These are phyloP conservation scores for Galerina marginata DNA, from an alignment of 768 basidiomycete genomes.

Conservation along the genomic window DNA sequence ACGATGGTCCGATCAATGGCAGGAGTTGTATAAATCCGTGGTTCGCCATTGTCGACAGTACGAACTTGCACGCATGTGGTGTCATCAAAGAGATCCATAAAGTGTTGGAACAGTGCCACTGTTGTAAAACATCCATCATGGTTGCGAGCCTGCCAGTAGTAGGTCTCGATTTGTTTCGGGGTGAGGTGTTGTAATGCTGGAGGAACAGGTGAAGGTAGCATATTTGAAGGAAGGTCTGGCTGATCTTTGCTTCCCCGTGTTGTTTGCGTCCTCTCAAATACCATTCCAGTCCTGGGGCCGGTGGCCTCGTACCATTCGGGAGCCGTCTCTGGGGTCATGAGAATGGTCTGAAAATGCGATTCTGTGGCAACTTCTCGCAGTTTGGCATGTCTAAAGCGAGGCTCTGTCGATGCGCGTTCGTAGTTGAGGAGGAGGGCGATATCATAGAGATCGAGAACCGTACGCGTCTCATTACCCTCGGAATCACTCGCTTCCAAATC, in stretches of 20 bases:
- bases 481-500: no score
- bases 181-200: constrained; percentile 9
- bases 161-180: constrained; percentile 23
- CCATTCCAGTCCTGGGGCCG: constrained; percentile 21
- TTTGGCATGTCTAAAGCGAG: constrained; percentile 27
- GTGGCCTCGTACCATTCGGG: constrained; percentile 13
- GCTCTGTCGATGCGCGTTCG: constrained; percentile 27
- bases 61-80: no score
- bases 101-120: constrained; percentile 23
- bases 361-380: constrained; percentile 22
- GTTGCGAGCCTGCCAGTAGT: constrained; percentile 27
- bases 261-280: constrained; percentile 15
- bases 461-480: neutral
- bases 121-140: constrained; percentile 27
- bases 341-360: constrained; percentile 19
- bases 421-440: constrained; percentile 28
- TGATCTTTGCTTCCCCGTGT: constrained; percentile 2
- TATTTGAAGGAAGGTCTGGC: constrained; percentile 24
- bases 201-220: constrained; percentile 13
- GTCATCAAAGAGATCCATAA: no score
- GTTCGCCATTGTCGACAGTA: no score
- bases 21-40: no score
- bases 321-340: neutral
- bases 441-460: constrained; percentile 27
- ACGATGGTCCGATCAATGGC: no score